Evolutionary conservation across 83 land plant species (phyloP).

Genomic region (Diphasiastrum complanatum): DNA sequence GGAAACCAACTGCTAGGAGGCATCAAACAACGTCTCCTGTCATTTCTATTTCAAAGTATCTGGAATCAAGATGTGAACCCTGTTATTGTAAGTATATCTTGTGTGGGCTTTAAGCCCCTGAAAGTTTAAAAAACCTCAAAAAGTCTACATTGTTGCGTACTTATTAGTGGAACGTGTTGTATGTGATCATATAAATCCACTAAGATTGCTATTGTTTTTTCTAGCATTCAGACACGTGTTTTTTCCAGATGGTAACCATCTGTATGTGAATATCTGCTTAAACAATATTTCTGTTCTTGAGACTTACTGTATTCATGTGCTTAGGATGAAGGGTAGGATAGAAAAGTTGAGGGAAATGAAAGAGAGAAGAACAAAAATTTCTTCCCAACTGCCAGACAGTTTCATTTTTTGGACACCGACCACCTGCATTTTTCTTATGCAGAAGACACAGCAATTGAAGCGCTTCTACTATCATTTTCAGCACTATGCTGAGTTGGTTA

Average conservation of each 20-base stretch:
- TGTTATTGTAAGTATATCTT: constrained; percentile 35
- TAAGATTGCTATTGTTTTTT: too few species aligned
- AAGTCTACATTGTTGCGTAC: background rate
- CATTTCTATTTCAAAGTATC: constrained; percentile 67
- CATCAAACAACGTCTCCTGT: constrained; percentile 84
- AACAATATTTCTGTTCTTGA: too few species aligned
- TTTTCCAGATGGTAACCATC: too few species aligned
- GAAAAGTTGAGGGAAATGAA: background rate
- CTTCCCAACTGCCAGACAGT: background rate
- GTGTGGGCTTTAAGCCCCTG: background rate
- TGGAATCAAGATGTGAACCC: constrained; percentile 60
- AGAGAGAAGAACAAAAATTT: background rate
- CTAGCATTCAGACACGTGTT: too few species aligned
- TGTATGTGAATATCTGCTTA: too few species aligned
- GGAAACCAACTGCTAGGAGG: constrained; percentile 46
- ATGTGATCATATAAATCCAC: too few species aligned
- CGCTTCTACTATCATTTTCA: constrained; percentile 93
- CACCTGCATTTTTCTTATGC: background rate
- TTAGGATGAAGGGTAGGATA: too few species aligned
- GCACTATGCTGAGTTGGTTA: constrained; percentile 81
- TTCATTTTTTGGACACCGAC: background rate
- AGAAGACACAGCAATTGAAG: constrained; percentile 76
- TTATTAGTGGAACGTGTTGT: too few species aligned
- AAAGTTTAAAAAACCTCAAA: background rate
- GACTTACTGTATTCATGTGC: too few species aligned